Evolutionary conservation across 2,329 filamentous ascomycete genomes (phyloP), one percentile per base, ranked within the genome.

Genomic region (Fusarium sacchari): DNA sequence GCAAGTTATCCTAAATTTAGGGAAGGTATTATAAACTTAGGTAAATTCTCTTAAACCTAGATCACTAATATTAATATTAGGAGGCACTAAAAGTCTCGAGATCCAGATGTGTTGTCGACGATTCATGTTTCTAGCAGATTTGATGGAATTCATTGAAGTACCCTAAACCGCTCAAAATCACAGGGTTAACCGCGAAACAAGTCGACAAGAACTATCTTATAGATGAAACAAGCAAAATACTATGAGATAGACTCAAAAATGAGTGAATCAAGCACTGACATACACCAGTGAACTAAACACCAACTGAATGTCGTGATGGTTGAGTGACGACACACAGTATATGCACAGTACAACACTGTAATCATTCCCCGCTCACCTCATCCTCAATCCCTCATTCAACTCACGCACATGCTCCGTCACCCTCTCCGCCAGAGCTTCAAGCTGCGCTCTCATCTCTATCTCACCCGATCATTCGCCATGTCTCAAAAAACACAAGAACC

Each of bases 401-500:
- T 34, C 53, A 49, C n/a, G 20, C 17, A 36, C 15, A n/a, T 67
- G 50, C 28, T 17, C 11, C 44, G 13, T 40, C 39, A 36, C 17
- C 15, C 32, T 18, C 37, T 57, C 5, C 55, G 47, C 49, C 60
- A 42, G 10, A 26, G 18, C 30, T 24, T 64, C 44, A 58, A 17
- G 17, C 24, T 36, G 34, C 30, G 17, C 50, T 10, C 30, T 7
- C 32, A 5, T 20, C 53, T 17, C 4, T n/a, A 37, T 1, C 6
- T 52, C 1, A 43, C 12, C 11, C 60, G 37, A 18, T 6, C n/a
- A 6, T 68, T 72, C 52, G 59, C 17, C 24, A 74, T 74, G 72
- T 59, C 64, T 47, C 60, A 39, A 5, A 74, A 75, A 36, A 75
- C 70, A 17, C 76, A 78, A 46, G 76, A 78, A 36, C 76, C 76